Conservation (phyloP, 2,329 filamentous ascomycete genomes). For the Curvularia lunata region DNA sequence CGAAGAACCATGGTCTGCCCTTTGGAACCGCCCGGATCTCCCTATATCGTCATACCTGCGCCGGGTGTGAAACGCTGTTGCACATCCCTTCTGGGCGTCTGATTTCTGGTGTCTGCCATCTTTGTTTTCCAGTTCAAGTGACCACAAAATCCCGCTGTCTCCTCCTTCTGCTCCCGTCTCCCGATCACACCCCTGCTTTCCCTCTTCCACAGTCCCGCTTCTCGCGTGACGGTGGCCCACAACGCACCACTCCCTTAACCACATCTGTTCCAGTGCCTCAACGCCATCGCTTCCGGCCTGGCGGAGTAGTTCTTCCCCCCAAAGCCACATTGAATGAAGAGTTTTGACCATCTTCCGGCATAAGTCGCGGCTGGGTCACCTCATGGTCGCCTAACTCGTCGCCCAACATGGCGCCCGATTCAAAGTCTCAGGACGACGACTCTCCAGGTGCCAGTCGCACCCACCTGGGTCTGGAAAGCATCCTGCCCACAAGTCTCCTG, state of each 20-base stretch:
- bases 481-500: constrained; percentile 35
- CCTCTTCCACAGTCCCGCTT: constrained; percentile 11
- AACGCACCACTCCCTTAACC: constrained; percentile 21
- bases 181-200: constrained; percentile 14
- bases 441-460: constrained; percentile 27
- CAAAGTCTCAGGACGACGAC: constrained; percentile 22
- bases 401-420: constrained; percentile 28
- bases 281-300: constrained; percentile 13
- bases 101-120: not conserved
- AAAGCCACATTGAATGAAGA: constrained; percentile 13
- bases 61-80: constrained; percentile 16
- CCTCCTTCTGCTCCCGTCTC: constrained; percentile 2
- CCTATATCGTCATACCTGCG: constrained; percentile 8
- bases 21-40: constrained; percentile 8
- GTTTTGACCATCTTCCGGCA: constrained; percentile 12
- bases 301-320: constrained; percentile 28
- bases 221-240: constrained; percentile 33
- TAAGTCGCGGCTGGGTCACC: constrained; percentile 13
- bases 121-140: not conserved
- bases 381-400: constrained; percentile 23
- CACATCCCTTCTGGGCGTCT: not conserved
- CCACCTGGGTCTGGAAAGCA: constrained; percentile 38
- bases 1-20: constrained; percentile 14
- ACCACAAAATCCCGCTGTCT: constrained; percentile 7
- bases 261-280: constrained; percentile 21